Evolutionary conservation across 768 basidiomycete species (phyloP), one percentile per base, ranked within the genome.

Genomic region (Scleroderma citrinum): DNA sequence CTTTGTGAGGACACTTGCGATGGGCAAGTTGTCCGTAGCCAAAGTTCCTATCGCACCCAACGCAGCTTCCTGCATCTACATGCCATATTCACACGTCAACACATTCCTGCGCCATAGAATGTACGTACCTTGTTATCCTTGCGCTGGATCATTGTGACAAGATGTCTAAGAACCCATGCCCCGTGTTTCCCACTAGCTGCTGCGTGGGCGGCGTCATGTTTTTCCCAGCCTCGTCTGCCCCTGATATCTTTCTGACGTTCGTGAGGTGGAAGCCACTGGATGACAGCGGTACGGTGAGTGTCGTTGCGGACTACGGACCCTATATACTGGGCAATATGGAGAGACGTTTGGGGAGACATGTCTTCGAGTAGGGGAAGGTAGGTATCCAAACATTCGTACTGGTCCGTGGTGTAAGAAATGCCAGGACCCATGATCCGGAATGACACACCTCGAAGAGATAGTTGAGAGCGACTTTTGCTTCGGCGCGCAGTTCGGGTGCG

Each of bases 171-270:
- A 7, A 80, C 77, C 83, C 85, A 86, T 0, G 78, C 77, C 7
- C 82, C 79, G 23, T 73, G 69, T 30, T 69, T 69, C 20, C 65
- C 66, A 0, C 72, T 63, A 2, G 74, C 68, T 11, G 64, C 69
- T 3, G 69, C 66, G 21, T 66, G 65, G 13, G 62, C 62, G 1
- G 70, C 56, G 0, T 75, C 72, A 0, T 75, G 68, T 59, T 81
- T 83, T 67, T 90, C 87, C 87, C 87, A 91, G 3, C 87, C 84
- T 1, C 87, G 74, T 50, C 78, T 78, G 2, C 72, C 73, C 53
- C 76, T 82, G 21, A 73, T 68, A 45, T 82, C 81, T 52, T 71
- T 75, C 35, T 70, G 59, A 19, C 84, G 69, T 19, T 87, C 83
- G 0, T 63, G 56, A 0, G 69, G 75, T 7, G 84, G 87, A 0